phyloP scores from a whole-genome alignment of 2,329 filamentous ascomycete species.

The Proliferodiscus dingleyae region DNA sequence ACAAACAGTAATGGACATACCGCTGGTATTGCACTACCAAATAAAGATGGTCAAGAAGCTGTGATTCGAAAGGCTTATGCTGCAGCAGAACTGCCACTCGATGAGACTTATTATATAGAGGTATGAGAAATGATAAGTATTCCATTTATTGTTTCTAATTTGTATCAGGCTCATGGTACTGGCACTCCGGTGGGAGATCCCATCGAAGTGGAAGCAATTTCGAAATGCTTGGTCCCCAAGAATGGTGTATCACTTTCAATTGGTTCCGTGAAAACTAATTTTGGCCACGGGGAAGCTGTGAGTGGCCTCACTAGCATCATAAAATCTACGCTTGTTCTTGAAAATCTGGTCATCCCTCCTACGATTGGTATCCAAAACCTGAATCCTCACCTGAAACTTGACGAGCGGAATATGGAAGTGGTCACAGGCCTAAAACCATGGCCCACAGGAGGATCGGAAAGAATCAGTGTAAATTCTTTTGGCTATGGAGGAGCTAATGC shows the following conservation, averaged over 20 bases:
- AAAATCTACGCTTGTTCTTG: constrained; percentile 15
- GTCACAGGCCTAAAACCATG: constrained; percentile 4
- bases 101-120: constrained; percentile 12
- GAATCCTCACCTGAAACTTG: constrained; percentile 10
- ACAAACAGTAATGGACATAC: constrained; percentile 48
- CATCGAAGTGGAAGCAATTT: constrained; percentile 13
- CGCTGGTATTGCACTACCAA: constrained; percentile 51
- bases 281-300: constrained; percentile 26
- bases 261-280: constrained; percentile 25
- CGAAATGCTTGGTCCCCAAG: not conserved
- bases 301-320: constrained; percentile 17
- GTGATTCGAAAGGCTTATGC: constrained; percentile 17
- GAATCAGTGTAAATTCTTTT: constrained; percentile 27
- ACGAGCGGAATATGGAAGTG: constrained; percentile 31
- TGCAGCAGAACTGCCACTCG: constrained; percentile 4
- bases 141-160: too few species aligned
- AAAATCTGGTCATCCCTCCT: constrained; percentile 33
- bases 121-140: not conserved
- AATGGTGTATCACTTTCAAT: constrained; percentile 6
- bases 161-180: constrained; percentile 13
- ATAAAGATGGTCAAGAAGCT: constrained; percentile 35
- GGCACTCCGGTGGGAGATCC: constrained; percentile 17
- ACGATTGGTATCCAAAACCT: constrained; percentile 2
- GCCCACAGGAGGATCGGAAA: constrained; percentile 4
- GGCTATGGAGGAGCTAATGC: constrained; percentile 45